Base-by-base conservation (phyloP, 2,329 filamentous ascomycete species). In the Leptosphaerulina australis region DNA sequence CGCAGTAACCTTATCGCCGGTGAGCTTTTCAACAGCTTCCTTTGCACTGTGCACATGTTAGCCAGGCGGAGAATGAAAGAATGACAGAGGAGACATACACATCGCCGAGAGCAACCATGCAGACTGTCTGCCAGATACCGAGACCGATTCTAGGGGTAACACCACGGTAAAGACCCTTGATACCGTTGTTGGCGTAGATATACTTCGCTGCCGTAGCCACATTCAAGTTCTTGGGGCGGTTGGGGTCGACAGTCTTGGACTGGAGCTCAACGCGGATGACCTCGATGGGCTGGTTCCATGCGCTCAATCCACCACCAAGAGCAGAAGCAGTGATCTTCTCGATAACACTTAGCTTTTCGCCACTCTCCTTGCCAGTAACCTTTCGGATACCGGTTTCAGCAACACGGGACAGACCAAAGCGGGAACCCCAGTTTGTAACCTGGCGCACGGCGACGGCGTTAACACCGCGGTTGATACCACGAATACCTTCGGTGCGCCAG, bases 181-280 rank as follows among this genome's bases (percentile, higher is more conserved):
- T 37, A 55, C 94, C 94, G 76, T 96, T 97, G 72, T 83, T 84
- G 63, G 82, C 72, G 80, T 97, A 97, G 75, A 99, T 97, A 79
- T 99, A 99, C 63, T 71, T 81, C 64, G 83, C 80, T 7, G 84
- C 81, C 69, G 91, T 96, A 65, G 87, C 90, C 57, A 99, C 94
- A 40, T 91, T 97, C 88, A 99, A 88, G 81, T 99, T 99, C 86
- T 96, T 96, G 66, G 94, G 94, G 43, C 94, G 88, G 82, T 97
- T 97, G 54, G 94, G 92, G 74, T 99, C 94, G 67, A 89, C 90
- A 67, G 88, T 97, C 87, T 97, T 97, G 81, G 90, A 96, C 86
- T 99, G 94, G 91, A 99, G 97, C 84, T 99, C 94, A 56, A 99
- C 93, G 60, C 94, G 91, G 74, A 99, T 97, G 73, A 99, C 94